Percentiles rank a stretch among this genome's conserved stretches.
Evolutionary conservation across 2,329 filamentous ascomycete genomes (phyloP).

Genomic region (Botrytis pseudocinerea): DNA sequence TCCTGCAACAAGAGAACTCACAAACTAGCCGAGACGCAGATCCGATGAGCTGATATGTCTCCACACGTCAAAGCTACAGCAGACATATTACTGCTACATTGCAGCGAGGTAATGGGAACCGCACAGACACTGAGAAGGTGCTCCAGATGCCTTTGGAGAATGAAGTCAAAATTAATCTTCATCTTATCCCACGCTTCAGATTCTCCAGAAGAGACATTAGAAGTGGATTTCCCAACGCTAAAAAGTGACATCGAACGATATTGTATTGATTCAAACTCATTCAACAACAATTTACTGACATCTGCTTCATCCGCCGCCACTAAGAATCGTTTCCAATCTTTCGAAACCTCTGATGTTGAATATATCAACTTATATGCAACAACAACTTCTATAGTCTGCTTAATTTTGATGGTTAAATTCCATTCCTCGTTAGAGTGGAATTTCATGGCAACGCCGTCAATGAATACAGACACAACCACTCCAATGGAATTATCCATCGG

Average conservation of each 20-base stretch:
- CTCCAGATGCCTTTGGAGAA: background rate
- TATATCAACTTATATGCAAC: background rate
- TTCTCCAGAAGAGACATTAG: background rate
- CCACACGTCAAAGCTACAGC: background rate
- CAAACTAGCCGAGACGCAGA: background rate
- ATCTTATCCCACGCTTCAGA: background rate
- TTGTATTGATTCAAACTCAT: background rate
- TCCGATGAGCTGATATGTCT: background rate
- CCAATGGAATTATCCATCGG: background rate
- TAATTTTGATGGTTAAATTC: background rate
- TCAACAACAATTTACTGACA: accelerated
- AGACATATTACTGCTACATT: background rate
- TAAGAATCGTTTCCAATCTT: background rate
- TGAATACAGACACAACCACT: background rate
- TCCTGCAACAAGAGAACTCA: background rate
- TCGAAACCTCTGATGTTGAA: accelerated
- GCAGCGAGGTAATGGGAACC: background rate
- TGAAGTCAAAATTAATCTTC: background rate
- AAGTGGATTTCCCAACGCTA: background rate
- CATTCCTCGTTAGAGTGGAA: background rate
- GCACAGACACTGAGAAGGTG: background rate
- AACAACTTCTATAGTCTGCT: background rate
- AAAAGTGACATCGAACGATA: background rate
- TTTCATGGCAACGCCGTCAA: background rate
- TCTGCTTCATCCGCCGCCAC: background rate